Evolutionary conservation across 169 alveolate genomes (phyloP), one percentile per base, ranked within the genome.

Genomic region (Eimeria falciformis): DNA sequence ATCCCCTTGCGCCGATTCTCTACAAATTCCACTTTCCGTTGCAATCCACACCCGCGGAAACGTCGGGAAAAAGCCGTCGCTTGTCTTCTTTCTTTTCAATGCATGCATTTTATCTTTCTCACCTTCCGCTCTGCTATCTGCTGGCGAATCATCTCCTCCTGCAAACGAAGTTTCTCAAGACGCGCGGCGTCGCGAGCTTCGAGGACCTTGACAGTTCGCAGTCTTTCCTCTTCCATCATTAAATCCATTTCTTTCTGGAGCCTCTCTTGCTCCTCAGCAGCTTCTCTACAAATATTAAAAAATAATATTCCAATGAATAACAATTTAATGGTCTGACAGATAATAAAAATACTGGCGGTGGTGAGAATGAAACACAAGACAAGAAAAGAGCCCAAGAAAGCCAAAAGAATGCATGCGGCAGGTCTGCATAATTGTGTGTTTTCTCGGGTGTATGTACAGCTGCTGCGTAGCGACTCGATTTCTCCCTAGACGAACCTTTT

Each of bases 171-270:
- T 29, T 56, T 71, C 21, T 50, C 75, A 23, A 40, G 92, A 18
- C 86, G 58, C 1, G 12, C 58, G 21, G 27, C 75, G 4, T 87
- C 92, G 45, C 69, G 68, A 50, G 68, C 87, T 25, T 87, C 86
- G 0, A 45, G 56, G 18, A 27, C 88, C 81, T 96, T 94, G 47
- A 96, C 82, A 55, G 91, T 93, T 82, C 94, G 95, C 21, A 96
- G 86, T 53, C 97, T 93, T 90, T 96, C 97, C 40, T 96, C 85
- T 91, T 96, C 98, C 96, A 96, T 95, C 95, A 95, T 95, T 18
- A 83, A 86, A 75, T 96, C 98, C 37, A 96, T 93, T 75, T 95
- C 90, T 68, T 95, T 94, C 90, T 96, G 96, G 71, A 94, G 96
- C 55, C 93, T 93, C 58, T 93, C 91, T 94, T 93, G 84, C 88